Conservation (phyloP, 306 rosid species). For the Hippophae gyantsensis region DNA sequence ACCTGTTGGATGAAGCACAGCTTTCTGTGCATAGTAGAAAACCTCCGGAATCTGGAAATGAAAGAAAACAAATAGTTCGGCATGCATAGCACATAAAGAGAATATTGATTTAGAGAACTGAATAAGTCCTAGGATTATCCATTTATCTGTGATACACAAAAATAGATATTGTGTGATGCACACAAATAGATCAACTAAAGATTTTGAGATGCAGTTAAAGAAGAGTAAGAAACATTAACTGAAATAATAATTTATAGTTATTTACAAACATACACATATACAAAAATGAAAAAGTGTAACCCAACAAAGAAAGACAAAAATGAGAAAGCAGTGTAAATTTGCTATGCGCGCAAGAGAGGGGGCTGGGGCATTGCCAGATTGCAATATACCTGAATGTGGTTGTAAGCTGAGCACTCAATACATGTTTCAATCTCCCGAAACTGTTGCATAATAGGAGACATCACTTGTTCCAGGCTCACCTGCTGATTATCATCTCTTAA, state of each 20-base stretch:
- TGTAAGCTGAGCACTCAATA: constrained; percentile 73
- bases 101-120: constrained; percentile 3
- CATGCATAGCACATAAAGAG: not conserved
- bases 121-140: not conserved
- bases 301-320: too few relatives aligned
- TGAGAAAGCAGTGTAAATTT: not conserved
- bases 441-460: constrained; percentile 97
- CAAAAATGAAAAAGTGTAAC: not conserved
- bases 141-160: not conserved
- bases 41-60: constrained; percentile 72
- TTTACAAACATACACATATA: not conserved
- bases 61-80: not conserved
- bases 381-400: constrained; percentile 62
- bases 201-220: not conserved
- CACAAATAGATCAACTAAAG: not conserved
- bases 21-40: constrained; percentile 83
- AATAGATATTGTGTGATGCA: not conserved
- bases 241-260: not conserved
- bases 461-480: constrained; percentile 89
- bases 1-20: constrained; percentile 84
- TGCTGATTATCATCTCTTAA: constrained; percentile 88
- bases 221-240: not conserved
- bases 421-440: constrained; percentile 93
- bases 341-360: not conserved
- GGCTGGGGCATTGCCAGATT: not conserved